Conservation (phyloP, 148 eudicot genomes). For the Vaccinium darrowii region DNA sequence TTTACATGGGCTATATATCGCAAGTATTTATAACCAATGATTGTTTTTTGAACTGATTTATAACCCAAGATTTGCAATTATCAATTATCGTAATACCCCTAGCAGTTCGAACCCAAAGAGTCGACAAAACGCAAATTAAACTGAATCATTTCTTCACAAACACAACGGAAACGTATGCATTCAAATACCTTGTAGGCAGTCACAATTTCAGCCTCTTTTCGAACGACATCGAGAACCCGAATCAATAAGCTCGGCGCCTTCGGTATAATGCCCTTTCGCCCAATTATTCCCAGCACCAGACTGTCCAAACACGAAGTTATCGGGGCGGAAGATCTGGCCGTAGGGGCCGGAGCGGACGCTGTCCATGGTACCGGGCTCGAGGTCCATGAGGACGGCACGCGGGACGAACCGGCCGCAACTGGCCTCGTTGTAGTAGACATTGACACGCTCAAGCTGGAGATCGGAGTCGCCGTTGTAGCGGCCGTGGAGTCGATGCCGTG, state of each 20-base stretch:
- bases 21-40: neutral
- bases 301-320: constrained; percentile 46
- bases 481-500: constrained; percentile 49
- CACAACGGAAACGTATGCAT: neutral
- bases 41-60: too few species aligned
- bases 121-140: neutral
- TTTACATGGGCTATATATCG: neutral
- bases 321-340: constrained; percentile 53
- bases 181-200: constrained; percentile 42
- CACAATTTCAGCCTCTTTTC: constrained; percentile 53
- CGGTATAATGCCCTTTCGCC: constrained; percentile 53
- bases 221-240: constrained; percentile 50
- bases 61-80: too few species aligned
- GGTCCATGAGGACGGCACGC: constrained; percentile 50
- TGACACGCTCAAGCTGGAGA: constrained; percentile 41
- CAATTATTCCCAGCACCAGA: constrained; percentile 50
- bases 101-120: neutral
- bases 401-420: constrained; percentile 52
- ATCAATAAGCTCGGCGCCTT: constrained; percentile 48
- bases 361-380: constrained; percentile 59
- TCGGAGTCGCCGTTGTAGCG: constrained; percentile 38
- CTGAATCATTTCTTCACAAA: neutral
- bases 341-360: constrained; percentile 46
- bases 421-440: constrained; percentile 57
- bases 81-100: neutral